phyloP scores from a whole-genome alignment of 345 rosid genomes.

The Moricandia moricandioides region DNA sequence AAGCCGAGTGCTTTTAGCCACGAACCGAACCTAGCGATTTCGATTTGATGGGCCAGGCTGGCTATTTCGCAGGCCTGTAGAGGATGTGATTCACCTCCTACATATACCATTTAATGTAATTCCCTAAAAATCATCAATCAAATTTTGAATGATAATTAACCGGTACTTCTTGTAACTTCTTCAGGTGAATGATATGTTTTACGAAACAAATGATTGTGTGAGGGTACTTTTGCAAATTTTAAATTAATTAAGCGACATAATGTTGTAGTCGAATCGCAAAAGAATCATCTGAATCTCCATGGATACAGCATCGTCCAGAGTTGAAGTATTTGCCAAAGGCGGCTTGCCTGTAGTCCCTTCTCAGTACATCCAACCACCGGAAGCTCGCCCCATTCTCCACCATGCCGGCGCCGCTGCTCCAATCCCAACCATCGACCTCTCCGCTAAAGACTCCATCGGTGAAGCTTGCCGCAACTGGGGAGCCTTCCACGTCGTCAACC shows the following conservation, averaged over 20 bases:
- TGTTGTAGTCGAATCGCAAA: neutral
- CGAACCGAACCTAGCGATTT: too few species aligned
- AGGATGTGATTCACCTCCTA: too few species aligned
- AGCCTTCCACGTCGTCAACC: constrained; percentile 76
- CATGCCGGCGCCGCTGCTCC: neutral
- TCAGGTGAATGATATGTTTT: neutral
- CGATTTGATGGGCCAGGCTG: too few species aligned
- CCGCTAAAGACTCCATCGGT: constrained; percentile 42
- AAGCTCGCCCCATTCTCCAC: constrained; percentile 43
- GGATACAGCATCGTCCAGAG: constrained; percentile 43
- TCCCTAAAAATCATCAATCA: neutral
- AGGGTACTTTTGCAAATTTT: neutral
- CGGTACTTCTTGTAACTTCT: neutral
- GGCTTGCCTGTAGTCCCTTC: constrained; percentile 55
- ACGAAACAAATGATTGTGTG: neutral
- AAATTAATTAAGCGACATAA: neutral
- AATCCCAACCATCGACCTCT: constrained; percentile 62
- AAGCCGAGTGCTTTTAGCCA: too few species aligned
- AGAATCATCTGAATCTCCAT: neutral
- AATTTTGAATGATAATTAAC: neutral
- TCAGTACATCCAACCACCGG: constrained; percentile 65
- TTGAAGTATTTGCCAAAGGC: constrained; percentile 50
- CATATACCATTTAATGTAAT: neutral
- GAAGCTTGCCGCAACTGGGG: constrained; percentile 79
- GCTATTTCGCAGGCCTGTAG: too few species aligned